Conservation (phyloP, 495 filamentous ascomycete genomes). For the Penicillium nucicola region DNA sequence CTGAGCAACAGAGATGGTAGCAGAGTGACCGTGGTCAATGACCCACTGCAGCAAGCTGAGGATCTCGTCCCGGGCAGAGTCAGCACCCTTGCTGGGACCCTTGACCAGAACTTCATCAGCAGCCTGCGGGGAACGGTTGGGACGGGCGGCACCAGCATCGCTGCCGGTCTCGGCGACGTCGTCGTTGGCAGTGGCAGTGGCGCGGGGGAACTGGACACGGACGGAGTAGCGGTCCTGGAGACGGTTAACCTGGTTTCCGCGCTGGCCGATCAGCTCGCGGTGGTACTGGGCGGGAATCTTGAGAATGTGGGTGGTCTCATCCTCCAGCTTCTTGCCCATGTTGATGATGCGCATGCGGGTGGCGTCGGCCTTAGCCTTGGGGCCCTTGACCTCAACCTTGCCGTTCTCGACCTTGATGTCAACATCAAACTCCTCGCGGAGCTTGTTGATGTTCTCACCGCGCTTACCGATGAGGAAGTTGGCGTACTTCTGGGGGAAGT, state of each 20-base stretch:
- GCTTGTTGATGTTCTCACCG: conserved; percentile 89
- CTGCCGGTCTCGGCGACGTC: conserved; percentile 69
- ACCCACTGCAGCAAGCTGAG: conserved; percentile 81
- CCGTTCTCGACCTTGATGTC: conserved; percentile 84
- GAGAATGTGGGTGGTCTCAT: conserved; percentile 79
- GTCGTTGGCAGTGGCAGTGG: conserved; percentile 51
- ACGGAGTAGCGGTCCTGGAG: conserved; percentile 85
- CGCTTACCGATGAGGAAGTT: conserved; percentile 90
- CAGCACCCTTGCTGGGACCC: conserved; percentile 86
- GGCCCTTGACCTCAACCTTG: conserved; percentile 69
- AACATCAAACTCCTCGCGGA: conserved; percentile 96
- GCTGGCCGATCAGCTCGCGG: conserved; percentile 66
- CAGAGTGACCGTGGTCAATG: conserved; percentile 75
- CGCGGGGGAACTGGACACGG: conserved; percentile 88
- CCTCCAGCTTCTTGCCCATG: conserved; percentile 74
- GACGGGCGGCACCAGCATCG: conserved; percentile 60
- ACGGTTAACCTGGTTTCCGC: conserved; percentile 62
- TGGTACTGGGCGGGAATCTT: conserved; percentile 90
- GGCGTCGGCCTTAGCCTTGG: conserved; percentile 75
- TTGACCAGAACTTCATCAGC: conserved; percentile 88
- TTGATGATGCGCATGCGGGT: conserved; percentile 73
- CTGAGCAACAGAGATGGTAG: conserved; percentile 78
- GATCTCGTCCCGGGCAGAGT: conserved; percentile 86
- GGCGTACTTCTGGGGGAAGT: conserved; percentile 91
- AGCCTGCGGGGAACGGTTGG: conserved; percentile 65